These are phyloP conservation scores for Karstenula rhodostoma DNA, from an alignment of 2,329 filamentous ascomycete genomes.

Conservation along the genomic window DNA sequence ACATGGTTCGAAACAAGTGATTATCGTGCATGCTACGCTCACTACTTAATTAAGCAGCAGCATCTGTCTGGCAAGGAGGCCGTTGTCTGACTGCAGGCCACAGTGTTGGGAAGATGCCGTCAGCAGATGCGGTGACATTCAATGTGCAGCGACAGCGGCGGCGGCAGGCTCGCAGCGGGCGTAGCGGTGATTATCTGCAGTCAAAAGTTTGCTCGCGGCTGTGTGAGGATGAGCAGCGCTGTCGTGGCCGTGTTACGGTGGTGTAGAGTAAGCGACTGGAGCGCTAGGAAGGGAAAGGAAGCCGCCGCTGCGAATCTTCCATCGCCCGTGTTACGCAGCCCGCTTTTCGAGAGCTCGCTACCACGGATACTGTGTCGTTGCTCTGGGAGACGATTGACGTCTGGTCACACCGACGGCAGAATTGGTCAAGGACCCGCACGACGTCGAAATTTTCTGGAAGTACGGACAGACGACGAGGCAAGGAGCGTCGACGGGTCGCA, in stretches of 20 bases:
- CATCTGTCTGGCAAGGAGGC: neutral
- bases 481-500: slow-evolving; percentile 19
- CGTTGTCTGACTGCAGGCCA: slow-evolving; percentile 3
- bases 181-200: slow-evolving; percentile 24
- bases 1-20: slow-evolving; percentile 13
- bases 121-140: slow-evolving; percentile 35
- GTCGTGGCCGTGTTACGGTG: slow-evolving; percentile 34
- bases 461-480: slow-evolving; percentile 34
- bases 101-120: slow-evolving; percentile 10
- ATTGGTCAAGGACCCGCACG: slow-evolving; percentile 22
- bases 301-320: slow-evolving; percentile 25
- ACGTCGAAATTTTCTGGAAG: slow-evolving; percentile 32
- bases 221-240: slow-evolving; percentile 30
- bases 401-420: slow-evolving; percentile 30
- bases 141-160: slow-evolving; percentile 24
- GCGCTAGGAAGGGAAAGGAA: slow-evolving; percentile 24
- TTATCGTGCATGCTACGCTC: slow-evolving; percentile 6
- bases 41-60: neutral
- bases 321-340: slow-evolving; percentile 26
- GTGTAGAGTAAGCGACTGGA: slow-evolving; percentile 28
- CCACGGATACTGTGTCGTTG: slow-evolving; percentile 18
- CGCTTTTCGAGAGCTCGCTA: slow-evolving; percentile 23
- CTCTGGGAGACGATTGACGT: slow-evolving; percentile 26
- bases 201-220: slow-evolving; percentile 43
- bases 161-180: slow-evolving; percentile 23